Evolutionary conservation across 441 rosid genomes (phyloP), one percentile per base, ranked within the genome.

Genomic region (Viola pubescens): DNA sequence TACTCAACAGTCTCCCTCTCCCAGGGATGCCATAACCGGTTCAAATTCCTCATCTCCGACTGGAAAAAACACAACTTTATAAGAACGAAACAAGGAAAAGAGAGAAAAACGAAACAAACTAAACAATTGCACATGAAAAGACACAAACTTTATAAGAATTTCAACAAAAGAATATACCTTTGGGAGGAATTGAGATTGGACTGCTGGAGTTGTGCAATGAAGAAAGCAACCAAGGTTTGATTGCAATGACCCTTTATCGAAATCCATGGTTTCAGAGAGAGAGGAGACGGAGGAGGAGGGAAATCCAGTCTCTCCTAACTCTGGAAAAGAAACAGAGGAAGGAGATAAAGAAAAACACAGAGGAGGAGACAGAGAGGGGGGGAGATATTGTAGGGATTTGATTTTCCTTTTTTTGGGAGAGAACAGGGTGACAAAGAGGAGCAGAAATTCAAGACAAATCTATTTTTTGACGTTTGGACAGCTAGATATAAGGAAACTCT

Each of bases 211-310:
- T 54, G 89, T 89, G 80, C 84, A 82, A 73, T 79, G 81, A 56
- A 89, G 88, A 75, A 89, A 88, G 65, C 86, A 73, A 48, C 81
- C 89, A n/a, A 92, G 98, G 79, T 87, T 92, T 6, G 98, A 89
- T 68, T 63, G 79, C 47, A 59, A 60, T 72, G 94, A 81, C 74
- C 86, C 87, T 56, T 69, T 87, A 50, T 76, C 82, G 56, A 75
- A 67, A 63, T 72, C 74, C 98, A 87, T 87, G 83, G 70, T 80
- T 76, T 52, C 4, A 10, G 40, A 54, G 14, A 66, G 12, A 53
- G 52, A 66, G 61, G 55, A 48, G 42, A n/a, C 10, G 48, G 70
- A 64, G 41, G 65, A 58, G 34, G 55, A 62, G 52, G 52, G 49
- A 49, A 52, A 4, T 13, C 37, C 1, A 7, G 47, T 43, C 60